Percentiles rank a stretch among this genome's conserved stretches.
These are phyloP conservation scores for Starmerella stellata DNA, from an alignment of 805 yeast genomes.

Conservation along the genomic window DNA sequence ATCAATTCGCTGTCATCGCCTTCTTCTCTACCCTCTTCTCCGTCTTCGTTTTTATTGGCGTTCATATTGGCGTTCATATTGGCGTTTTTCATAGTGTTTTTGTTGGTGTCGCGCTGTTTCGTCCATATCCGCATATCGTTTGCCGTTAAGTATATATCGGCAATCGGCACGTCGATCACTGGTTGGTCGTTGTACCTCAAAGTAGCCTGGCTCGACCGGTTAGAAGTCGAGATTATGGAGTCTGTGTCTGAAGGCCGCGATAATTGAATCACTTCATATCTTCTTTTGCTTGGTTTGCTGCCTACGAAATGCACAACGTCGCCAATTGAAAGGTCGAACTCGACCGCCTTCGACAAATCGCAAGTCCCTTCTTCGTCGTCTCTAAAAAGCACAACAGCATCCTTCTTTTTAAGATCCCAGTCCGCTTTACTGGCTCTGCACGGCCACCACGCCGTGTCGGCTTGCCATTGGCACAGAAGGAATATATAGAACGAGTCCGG, in stretches of 20 bases:
- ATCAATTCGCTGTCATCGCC: too few relatives aligned
- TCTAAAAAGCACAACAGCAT: conserved; percentile 7
- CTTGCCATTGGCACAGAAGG: conserved; percentile 3
- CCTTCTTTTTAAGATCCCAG: neutral
- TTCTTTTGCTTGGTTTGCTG: neutral
- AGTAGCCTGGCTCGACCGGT: neutral
- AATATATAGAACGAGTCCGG: conserved; percentile 2
- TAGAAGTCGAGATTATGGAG: neutral
- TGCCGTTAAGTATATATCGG: conserved; percentile 5
- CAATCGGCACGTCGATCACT: conserved; percentile 1
- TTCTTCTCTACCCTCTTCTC: too few relatives aligned
- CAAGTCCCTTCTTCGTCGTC: conserved; percentile 4
- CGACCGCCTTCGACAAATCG: conserved; percentile 2
- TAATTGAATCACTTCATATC: neutral
- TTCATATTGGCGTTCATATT: neutral
- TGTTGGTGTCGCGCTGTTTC: neutral
- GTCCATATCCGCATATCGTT: conserved; percentile 2
- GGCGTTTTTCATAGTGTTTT: neutral
- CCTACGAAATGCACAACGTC: conserved; percentile 7
- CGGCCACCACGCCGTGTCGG: conserved; percentile 12
- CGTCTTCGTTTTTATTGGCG: neutral
- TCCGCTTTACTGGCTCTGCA: conserved; percentile 4
- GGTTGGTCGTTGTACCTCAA: neutral
- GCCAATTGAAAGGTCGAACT: conserved; percentile 5
- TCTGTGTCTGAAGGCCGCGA: neutral